Base-by-base conservation (phyloP, 768 basidiomycete genomes). In the Myochromella boudieri region DNA sequence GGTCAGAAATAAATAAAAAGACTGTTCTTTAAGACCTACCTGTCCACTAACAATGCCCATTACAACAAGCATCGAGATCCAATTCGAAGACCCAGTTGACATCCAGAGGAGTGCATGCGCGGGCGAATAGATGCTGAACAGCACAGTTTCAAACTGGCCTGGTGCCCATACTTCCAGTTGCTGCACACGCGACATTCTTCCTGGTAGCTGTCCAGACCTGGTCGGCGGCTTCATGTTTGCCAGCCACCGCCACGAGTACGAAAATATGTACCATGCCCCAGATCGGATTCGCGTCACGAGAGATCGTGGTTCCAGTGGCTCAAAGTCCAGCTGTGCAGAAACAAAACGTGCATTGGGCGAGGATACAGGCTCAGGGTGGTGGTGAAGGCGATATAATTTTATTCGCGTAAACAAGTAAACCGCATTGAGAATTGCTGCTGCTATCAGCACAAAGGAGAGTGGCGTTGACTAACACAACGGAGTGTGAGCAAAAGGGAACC, bases 141-240 rank as follows among this genome's bases (percentile, higher is more conserved):
- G 68, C 52, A 73, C 74, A 51, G 80, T 71, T 59, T 91, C 87
- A 31, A 87, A 66, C 53, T 84, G 81, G 15, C 80, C 82, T 2
- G 91, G 90, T 10, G 75, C 70, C 91, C 91, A 93, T 37, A 87
- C 75, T 42, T 87, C 82, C 41, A 93, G 66, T 60, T 88, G 83
- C 59, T 90, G 88, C n/a, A 91, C 77, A 36, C 74, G 72, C 22
- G 76, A 66, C 3, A 67, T 70, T 33, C 69, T 77, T 12, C 68
- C 68, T 15, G 71, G 68, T 21, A 64, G 65, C 21, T 67, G 63
- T n/a, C 69, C 60, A 3, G 53, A 43, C 14, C 58, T 57, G 18
- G 67, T 64, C 5, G 77, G 74, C 4, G 76, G 75, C 26, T 74
- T 74, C 60, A 87, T 64, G 33, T 84, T 83, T 14, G 89, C 65